phyloP scores from a whole-genome alignment of 805 yeast species.

The Barnettozyma siamensis region DNA sequence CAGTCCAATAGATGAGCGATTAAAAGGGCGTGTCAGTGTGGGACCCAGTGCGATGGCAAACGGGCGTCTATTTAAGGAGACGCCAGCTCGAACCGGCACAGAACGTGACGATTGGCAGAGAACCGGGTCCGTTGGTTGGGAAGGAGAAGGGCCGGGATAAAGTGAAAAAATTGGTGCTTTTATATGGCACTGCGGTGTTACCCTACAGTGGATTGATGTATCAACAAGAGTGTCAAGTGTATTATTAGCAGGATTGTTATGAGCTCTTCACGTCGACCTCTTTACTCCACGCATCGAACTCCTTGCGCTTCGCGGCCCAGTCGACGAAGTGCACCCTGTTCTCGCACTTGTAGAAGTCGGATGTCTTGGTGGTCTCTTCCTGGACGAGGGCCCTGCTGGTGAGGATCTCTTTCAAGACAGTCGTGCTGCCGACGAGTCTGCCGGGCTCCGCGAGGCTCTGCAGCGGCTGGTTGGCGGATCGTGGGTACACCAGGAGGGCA shows the following conservation, averaged over 20 bases:
- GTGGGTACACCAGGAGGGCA: constrained; percentile 3
- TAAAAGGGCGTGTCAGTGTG: constrained; percentile 7
- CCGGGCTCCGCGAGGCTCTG: constrained; percentile 2
- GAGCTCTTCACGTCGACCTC: not conserved
- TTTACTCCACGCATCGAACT: constrained; percentile 7
- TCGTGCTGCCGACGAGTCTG: constrained; percentile 1
- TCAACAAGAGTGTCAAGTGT: too few relatives aligned
- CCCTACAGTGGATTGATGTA: too few relatives aligned
- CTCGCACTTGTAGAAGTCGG: constrained; percentile 5
- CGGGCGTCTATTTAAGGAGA: not conserved
- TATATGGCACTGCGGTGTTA: too few relatives aligned
- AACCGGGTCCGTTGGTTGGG: not conserved
- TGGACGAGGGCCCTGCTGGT: constrained; percentile 5
- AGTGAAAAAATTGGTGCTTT: not conserved
- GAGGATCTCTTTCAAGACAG: not conserved
- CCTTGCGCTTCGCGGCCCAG: constrained; percentile 6
- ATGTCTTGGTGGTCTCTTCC: constrained; percentile 7
- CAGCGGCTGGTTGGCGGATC: constrained; percentile 1
- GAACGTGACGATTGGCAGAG: constrained; percentile 5
- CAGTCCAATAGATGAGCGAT: constrained; percentile 12
- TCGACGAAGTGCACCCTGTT: constrained; percentile 8
- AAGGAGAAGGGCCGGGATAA: not conserved
- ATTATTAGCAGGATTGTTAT: too few relatives aligned
- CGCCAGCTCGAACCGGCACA: constrained; percentile 6
- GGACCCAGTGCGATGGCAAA: constrained; percentile 6